Evolutionary conservation across 1,139 yeast genomes (phyloP).

Genomic region (Pichia sp.): DNA sequence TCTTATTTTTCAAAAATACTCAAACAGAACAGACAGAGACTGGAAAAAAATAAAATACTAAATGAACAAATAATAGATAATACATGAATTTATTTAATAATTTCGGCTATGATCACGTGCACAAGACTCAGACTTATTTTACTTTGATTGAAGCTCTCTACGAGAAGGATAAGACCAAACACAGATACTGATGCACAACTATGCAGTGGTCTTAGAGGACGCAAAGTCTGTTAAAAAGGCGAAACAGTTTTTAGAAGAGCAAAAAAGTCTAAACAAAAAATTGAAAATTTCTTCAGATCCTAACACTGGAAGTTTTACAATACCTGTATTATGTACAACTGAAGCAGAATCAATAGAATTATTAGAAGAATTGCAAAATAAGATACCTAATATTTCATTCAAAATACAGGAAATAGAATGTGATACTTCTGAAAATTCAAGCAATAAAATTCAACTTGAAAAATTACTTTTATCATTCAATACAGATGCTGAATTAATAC

Average conservation of each 20-base stretch:
- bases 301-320: neutral
- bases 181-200: neutral
- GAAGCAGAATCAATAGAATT: neutral
- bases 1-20: neutral
- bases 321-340: conserved; percentile 2
- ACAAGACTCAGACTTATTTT: neutral
- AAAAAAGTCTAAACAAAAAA: conserved; percentile 2
- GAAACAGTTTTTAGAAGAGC: conserved; percentile 3
- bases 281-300: conserved; percentile 6
- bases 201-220: neutral
- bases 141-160: too few species aligned
- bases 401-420: neutral
- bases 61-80: too few species aligned
- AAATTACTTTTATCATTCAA: neutral
- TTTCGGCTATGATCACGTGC: too few species aligned
- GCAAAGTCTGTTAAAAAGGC: neutral
- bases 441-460: neutral
- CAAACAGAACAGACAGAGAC: neutral
- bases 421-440: too few species aligned
- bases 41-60: too few species aligned
- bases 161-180: too few species aligned
- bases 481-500: neutral
- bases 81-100: too few species aligned
- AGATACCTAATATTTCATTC: too few species aligned
- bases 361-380: neutral